Evolutionary conservation across 306 rosid species (phyloP).

Genomic region (Castanea sativa): DNA sequence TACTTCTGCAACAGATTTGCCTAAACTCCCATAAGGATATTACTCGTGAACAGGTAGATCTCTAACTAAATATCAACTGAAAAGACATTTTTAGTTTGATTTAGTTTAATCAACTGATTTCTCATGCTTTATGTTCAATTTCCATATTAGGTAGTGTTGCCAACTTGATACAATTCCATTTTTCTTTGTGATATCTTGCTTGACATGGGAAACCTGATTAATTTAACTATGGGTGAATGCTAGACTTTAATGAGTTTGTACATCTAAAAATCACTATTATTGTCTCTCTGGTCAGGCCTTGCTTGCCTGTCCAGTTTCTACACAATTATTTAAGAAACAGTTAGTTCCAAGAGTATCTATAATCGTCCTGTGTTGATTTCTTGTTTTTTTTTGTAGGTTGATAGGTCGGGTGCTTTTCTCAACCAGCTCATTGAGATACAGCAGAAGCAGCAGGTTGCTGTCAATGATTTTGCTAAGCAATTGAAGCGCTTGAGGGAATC

Average conservation of each 20-base stretch:
- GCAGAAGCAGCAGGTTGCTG: conserved; percentile 62
- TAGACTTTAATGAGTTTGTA: not conserved
- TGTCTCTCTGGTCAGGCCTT: not conserved
- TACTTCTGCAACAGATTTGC: conserved; percentile 59
- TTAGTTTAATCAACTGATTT: not conserved
- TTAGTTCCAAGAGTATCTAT: not conserved
- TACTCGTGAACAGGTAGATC: conserved; percentile 63
- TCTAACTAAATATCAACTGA: not conserved
- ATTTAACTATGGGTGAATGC: not conserved
- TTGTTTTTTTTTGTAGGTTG: conserved; percentile 50
- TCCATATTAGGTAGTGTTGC: not conserved
- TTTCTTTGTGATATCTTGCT: not conserved
- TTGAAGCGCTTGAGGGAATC: conserved; percentile 54
- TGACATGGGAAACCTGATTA: not conserved
- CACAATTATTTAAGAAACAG: not conserved
- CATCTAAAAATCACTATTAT: not conserved
- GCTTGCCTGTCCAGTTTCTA: not conserved
- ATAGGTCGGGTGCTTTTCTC: conserved; percentile 59
- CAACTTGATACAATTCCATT: not conserved
- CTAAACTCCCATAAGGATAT: conserved; percentile 68
- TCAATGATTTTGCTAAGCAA: conserved; percentile 56
- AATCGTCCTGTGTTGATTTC: conserved; percentile 3
- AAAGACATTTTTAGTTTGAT: not conserved
- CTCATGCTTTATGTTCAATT: not conserved
- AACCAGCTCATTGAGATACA: conserved; percentile 68